Percentiles rank a stretch among this genome's conserved stretches.
phyloP scores from a whole-genome alignment of 1,284 basidiomycete genomes.

The Puccinia sorghi region DNA sequence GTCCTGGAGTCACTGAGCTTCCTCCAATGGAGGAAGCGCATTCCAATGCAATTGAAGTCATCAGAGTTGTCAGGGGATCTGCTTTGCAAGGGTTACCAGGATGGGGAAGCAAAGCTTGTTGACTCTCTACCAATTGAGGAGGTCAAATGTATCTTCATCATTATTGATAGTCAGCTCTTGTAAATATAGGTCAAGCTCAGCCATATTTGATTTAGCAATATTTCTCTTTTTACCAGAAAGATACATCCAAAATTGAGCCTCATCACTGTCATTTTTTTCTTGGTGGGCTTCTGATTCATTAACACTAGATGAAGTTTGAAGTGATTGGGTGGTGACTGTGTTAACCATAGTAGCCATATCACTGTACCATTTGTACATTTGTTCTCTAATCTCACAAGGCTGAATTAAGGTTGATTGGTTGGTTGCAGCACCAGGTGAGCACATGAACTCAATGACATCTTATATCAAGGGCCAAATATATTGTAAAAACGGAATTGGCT shows the following conservation, averaged over 20 bases:
- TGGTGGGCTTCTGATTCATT: too few species aligned
- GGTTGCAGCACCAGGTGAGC: background rate
- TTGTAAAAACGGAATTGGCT: too few species aligned
- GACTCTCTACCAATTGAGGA: background rate
- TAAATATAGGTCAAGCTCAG: background rate
- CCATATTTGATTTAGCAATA: background rate
- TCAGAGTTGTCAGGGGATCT: background rate
- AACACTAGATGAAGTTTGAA: too few species aligned
- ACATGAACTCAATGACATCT: background rate
- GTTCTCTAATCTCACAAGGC: background rate
- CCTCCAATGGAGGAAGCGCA: background rate
- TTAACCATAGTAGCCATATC: background rate
- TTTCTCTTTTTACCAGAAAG: background rate
- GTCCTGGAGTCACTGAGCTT: too few species aligned
- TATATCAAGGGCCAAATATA: background rate
- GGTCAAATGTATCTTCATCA: background rate
- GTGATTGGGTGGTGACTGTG: too few species aligned
- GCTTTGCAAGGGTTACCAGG: background rate
- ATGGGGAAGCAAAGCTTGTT: background rate
- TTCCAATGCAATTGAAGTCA: background rate
- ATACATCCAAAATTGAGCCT: background rate
- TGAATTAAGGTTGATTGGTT: background rate
- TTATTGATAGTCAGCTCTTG: background rate
- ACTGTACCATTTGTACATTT: background rate
- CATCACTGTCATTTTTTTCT: background rate